Percentiles rank a stretch among this genome's conserved stretches.
phyloP scores from a whole-genome alignment of 805 yeast species.

The Starmerella geochares region DNA sequence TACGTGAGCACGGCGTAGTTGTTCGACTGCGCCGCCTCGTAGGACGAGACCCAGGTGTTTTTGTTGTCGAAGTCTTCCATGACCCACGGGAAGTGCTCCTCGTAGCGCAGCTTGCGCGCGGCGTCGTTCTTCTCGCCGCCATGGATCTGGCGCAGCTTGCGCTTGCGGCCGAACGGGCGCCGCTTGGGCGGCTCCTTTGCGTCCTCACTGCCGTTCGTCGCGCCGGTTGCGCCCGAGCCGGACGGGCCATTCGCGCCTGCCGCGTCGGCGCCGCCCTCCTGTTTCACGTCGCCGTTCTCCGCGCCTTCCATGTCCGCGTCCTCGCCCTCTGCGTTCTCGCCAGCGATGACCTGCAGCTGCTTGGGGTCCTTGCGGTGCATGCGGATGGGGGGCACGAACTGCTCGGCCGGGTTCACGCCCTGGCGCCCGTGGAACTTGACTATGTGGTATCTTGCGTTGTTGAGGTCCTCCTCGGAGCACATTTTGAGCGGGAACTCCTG shows the following conservation, averaged over 20 bases:
- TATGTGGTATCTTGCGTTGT: constrained; percentile 66
- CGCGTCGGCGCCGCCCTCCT: background rate
- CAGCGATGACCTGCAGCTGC: constrained; percentile 72
- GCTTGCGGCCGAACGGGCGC: constrained; percentile 34
- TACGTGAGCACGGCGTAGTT: constrained; percentile 76
- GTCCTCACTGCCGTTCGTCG: too few relatives aligned
- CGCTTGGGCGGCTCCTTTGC: constrained; percentile 28
- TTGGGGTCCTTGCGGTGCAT: constrained; percentile 90
- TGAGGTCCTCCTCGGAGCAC: constrained; percentile 59
- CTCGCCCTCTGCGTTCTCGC: constrained; percentile 20
- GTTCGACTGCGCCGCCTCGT: constrained; percentile 84
- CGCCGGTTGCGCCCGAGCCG: too few relatives aligned
- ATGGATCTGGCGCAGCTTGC: constrained; percentile 76
- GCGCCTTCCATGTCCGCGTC: constrained; percentile 18
- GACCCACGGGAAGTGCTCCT: constrained; percentile 97
- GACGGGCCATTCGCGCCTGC: too few relatives aligned
- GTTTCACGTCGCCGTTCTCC: constrained; percentile 11
- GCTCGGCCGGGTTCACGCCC: constrained; percentile 57
- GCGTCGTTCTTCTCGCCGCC: constrained; percentile 78
- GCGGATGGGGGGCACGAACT: constrained; percentile 73
- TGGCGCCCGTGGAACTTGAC: constrained; percentile 67
- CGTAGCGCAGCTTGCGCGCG: constrained; percentile 76
- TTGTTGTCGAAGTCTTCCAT: constrained; percentile 91
- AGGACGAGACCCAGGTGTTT: constrained; percentile 91
- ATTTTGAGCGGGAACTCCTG: constrained; percentile 55